A percentile compares a stretch with the other conserved stretches of the same genome.
Evolutionary conservation across 2,329 filamentous ascomycete genomes (phyloP).

Genomic region (Grosmannia penicillata): DNA sequence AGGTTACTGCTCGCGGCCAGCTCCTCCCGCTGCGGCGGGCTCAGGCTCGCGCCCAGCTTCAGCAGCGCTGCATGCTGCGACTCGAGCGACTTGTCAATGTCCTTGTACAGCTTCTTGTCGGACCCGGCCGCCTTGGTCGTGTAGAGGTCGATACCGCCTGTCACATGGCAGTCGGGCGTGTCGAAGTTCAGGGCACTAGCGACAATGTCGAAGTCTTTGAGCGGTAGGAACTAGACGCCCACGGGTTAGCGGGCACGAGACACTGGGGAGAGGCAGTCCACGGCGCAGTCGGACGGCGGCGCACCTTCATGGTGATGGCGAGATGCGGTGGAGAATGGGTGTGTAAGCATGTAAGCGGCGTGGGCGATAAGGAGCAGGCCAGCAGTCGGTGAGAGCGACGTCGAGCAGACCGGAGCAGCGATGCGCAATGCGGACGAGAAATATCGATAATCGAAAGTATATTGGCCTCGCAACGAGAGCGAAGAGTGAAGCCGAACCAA

Average conservation of each 20-base stretch:
- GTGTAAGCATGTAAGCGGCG: too few species aligned
- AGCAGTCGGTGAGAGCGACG: too few species aligned
- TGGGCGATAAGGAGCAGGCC: too few species aligned
- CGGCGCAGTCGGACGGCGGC: too few species aligned
- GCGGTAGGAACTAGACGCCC: slow-evolving; percentile 61
- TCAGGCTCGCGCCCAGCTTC: slow-evolving; percentile 73
- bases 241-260: not conserved
- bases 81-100: slow-evolving; percentile 82
- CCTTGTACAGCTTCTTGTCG: slow-evolving; percentile 95
- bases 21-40: slow-evolving; percentile 62
- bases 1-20: slow-evolving; percentile 58
- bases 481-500: too few species aligned
- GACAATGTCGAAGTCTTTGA: slow-evolving; percentile 81
- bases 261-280: too few species aligned
- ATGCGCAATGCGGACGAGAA: too few species aligned
- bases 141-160: slow-evolving; percentile 90
- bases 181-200: slow-evolving; percentile 91
- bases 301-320: too few species aligned
- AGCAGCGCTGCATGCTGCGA: slow-evolving; percentile 81
- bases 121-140: slow-evolving; percentile 90
- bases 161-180: slow-evolving; percentile 80
- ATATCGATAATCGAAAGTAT: too few species aligned
- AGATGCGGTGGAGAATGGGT: too few species aligned
- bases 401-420: too few species aligned
- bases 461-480: too few species aligned